Percentiles rank a stretch among this genome's conserved stretches.
These are phyloP conservation scores for Pyrenophora seminiperda DNA, from an alignment of 2,329 filamentous ascomycete species.

Conservation along the genomic window DNA sequence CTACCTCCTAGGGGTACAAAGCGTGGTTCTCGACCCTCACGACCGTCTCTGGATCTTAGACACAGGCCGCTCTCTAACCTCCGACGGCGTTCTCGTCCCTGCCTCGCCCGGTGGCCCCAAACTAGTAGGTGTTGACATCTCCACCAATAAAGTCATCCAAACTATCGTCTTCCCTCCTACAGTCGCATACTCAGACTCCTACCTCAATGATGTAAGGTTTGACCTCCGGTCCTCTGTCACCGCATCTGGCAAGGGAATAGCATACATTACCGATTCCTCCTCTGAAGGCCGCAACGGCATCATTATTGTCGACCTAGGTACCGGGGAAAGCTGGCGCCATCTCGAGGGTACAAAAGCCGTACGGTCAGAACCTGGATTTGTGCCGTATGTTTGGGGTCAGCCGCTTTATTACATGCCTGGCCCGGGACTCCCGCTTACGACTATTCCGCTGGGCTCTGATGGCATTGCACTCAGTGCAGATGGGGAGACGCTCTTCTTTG, in stretches of 20 bases:
- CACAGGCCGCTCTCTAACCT: slow-evolving; percentile 54
- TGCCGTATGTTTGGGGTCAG: slow-evolving; percentile 57
- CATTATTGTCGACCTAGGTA: slow-evolving; percentile 57
- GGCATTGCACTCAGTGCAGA: slow-evolving; percentile 59
- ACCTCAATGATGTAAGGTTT: slow-evolving; percentile 61
- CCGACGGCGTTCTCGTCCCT: slow-evolving; percentile 52
- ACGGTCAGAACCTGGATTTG: slow-evolving; percentile 52
- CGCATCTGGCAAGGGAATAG: slow-evolving; percentile 53
- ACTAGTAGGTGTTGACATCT: slow-evolving; percentile 55
- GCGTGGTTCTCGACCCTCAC: slow-evolving; percentile 57
- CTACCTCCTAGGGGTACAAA: slow-evolving; percentile 59
- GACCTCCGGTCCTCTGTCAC: slow-evolving; percentile 54
- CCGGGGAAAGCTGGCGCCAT: slow-evolving; percentile 57
- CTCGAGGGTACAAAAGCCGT: slow-evolving; percentile 52
- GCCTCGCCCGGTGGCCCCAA: slow-evolving; percentile 58
- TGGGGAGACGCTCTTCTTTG: slow-evolving; percentile 55
- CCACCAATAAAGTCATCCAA: slow-evolving; percentile 53
- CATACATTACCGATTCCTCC: slow-evolving; percentile 60
- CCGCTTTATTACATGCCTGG: slow-evolving; percentile 52
- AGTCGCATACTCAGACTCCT: slow-evolving; percentile 56
- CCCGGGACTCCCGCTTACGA: slow-evolving; percentile 44
- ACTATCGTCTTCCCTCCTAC: slow-evolving; percentile 58
- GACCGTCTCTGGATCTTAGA: slow-evolving; percentile 62
- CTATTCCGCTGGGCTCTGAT: slow-evolving; percentile 54
- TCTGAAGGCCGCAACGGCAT: slow-evolving; percentile 56